Conservation (phyloP, 805 yeast genomes). For the Yarrowia hollandica region DNA sequence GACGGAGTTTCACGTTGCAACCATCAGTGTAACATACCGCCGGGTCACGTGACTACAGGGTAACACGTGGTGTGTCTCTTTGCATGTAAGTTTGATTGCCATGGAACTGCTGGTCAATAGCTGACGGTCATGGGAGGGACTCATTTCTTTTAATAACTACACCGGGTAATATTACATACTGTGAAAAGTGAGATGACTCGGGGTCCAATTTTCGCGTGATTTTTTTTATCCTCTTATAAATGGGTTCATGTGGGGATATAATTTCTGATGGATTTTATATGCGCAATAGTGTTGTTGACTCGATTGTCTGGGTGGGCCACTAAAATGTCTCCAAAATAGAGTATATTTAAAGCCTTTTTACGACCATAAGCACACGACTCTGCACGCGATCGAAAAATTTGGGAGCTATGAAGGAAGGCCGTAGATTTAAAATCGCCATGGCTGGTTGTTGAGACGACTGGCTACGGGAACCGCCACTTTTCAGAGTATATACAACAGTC, state of each 20-base stretch:
- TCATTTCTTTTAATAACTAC: no score
- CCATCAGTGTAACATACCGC: neutral
- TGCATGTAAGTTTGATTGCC: constrained; percentile 14
- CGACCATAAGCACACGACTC: constrained; percentile 28
- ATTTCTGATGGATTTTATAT: no score
- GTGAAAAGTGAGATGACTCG: no score
- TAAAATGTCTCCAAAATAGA: constrained; percentile 15
- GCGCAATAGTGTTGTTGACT: neutral
- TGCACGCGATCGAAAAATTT: constrained; percentile 25
- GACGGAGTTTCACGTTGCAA: constrained; percentile 10
- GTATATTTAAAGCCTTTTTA: constrained; percentile 18
- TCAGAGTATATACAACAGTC: neutral
- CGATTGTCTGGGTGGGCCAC: neutral
- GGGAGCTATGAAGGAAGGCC: neutral
- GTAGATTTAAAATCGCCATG: no score
- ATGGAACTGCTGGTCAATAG: no score
- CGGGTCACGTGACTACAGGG: constrained; percentile 19
- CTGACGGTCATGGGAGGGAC: neutral
- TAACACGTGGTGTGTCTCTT: neutral
- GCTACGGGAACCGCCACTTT: no score
- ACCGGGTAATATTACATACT: no score
- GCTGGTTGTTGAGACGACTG: no score
- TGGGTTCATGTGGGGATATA: no score
- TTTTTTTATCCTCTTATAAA: no score
- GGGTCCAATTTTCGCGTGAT: no score